Base-by-base conservation (phyloP, 495 filamentous ascomycete species). In the Tuber borchii region DNA sequence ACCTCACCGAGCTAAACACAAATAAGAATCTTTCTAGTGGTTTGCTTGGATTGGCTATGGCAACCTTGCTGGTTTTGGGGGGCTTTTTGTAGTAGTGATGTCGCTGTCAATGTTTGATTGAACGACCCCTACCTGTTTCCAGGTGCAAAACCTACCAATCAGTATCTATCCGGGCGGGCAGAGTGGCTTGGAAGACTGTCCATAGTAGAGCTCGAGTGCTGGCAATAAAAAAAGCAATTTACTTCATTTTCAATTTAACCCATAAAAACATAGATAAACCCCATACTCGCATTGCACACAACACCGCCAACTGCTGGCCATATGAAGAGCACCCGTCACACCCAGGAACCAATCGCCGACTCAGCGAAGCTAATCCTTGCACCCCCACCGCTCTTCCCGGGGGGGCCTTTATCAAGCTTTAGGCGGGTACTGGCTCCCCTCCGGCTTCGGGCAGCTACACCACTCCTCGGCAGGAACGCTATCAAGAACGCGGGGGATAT, bases 401-500 rank as follows among this genome's bases (percentile, higher is more conserved):
- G 48, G 17, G 6, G 48, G 2, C 48, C 7, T n/a, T n/a, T n/a
- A 51, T 51, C 12, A 9, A n/a, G 69, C 80, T 31, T 65, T 75
- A 2, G 78, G 78, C 0, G 81, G 81, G 48, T 83, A 83, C 43
- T 74, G 51, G 71, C 81, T 83, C 19, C 65, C 78, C 17, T 10
- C 76, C 20, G 78, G 74, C 74, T 82, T 83, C 44, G 75, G 76
- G 43, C 79, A 84, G 9, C 85, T 86, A 81, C 92, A 94, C 84
- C 92, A 87, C 31, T 92, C 84, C 10, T 85, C 82, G 42, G 86
- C 83, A 2, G 90, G 87, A 39, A 93, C 83, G 0, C 83, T 69
- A 80, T 91, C 90, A 85, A 94, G 88, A 22, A 93, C 91, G 10
- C 77, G 83, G 12, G 90, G 87, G 72, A 94, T 86, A 80, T 94